phyloP scores from a whole-genome alignment of 192 early-diverging fungal genomes.

The Spizellomyces sp. region DNA sequence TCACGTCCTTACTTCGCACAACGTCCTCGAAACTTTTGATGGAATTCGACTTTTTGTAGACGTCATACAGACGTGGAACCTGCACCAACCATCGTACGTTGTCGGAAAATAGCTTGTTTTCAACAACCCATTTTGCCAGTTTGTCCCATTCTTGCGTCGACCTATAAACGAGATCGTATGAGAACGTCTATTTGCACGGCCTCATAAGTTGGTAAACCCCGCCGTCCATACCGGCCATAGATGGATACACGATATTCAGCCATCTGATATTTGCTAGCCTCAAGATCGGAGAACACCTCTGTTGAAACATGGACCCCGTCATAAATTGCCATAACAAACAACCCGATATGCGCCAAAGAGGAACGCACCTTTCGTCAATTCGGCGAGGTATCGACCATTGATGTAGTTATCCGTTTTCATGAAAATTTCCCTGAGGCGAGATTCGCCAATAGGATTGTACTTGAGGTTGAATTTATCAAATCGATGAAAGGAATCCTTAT shows the following conservation, averaged over 20 bases:
- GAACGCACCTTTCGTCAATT: conserved; percentile 70
- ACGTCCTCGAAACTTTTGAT: conserved; percentile 78
- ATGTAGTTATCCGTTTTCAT: conserved; percentile 94
- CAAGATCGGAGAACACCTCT: conserved; percentile 87
- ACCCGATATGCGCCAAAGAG: too few species aligned
- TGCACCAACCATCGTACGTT: conserved; percentile 98
- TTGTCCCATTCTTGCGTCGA: conserved; percentile 88
- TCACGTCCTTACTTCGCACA: conserved; percentile 57
- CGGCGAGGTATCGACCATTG: conserved; percentile 84
- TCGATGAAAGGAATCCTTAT: conserved; percentile 94
- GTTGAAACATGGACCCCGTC: too few species aligned
- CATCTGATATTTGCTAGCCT: conserved; percentile 93
- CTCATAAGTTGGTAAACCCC: not conserved
- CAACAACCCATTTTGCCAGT: conserved; percentile 87
- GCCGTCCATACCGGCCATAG: conserved; percentile 65
- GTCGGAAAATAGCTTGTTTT: conserved; percentile 85
- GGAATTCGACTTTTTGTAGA: conserved; percentile 70
- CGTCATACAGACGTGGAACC: conserved; percentile 86
- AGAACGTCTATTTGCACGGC: not conserved
- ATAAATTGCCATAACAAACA: too few species aligned
- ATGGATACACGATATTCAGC: conserved; percentile 93
- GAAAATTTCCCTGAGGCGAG: conserved; percentile 92
- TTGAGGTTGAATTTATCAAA: conserved; percentile 98
- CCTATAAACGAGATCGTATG: not conserved
- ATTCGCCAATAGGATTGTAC: conserved; percentile 95